phyloP scores from a whole-genome alignment of 2,329 filamentous ascomycete genomes.

The Sporothrix pallida region DNA sequence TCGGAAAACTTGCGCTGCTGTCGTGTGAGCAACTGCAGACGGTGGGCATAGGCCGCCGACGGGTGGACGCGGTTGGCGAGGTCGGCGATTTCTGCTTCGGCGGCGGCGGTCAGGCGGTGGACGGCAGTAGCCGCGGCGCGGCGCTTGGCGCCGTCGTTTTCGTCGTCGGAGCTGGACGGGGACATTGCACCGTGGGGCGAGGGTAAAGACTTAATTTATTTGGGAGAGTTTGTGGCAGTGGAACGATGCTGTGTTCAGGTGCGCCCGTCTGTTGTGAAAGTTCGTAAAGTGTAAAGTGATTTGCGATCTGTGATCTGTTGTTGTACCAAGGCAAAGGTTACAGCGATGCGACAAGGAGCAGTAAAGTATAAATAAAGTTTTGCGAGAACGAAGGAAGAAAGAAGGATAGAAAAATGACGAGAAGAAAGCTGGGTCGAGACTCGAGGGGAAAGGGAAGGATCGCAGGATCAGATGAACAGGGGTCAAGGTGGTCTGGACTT shows the following conservation, averaged over 20 bases:
- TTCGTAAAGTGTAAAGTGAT: too few relatives aligned
- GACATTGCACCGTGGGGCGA: background rate
- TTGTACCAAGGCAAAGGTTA: too few relatives aligned
- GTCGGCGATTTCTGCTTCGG: constrained; percentile 7
- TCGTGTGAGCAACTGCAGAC: constrained; percentile 59
- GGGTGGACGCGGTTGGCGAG: constrained; percentile 11
- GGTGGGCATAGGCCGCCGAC: constrained; percentile 38
- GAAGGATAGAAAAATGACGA: background rate
- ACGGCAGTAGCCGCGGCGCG: background rate
- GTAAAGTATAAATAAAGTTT: too few relatives aligned
- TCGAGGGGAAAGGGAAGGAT: background rate
- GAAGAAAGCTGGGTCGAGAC: background rate
- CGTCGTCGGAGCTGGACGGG: constrained; percentile 21
- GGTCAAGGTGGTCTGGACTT: background rate
- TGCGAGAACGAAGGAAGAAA: background rate
- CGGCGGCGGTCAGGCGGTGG: background rate
- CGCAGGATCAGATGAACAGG: background rate
- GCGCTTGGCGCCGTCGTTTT: background rate
- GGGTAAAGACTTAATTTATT: too few relatives aligned
- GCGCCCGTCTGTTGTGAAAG: too few relatives aligned
- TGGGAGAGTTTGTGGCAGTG: too few relatives aligned
- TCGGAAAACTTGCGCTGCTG: constrained; percentile 56
- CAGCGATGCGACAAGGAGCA: too few relatives aligned
- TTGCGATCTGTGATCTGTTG: too few relatives aligned
- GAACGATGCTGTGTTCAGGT: too few relatives aligned